Evolutionary conservation across 257 asterid species (phyloP).

Genomic region (Nicotiana sylvestris): DNA sequence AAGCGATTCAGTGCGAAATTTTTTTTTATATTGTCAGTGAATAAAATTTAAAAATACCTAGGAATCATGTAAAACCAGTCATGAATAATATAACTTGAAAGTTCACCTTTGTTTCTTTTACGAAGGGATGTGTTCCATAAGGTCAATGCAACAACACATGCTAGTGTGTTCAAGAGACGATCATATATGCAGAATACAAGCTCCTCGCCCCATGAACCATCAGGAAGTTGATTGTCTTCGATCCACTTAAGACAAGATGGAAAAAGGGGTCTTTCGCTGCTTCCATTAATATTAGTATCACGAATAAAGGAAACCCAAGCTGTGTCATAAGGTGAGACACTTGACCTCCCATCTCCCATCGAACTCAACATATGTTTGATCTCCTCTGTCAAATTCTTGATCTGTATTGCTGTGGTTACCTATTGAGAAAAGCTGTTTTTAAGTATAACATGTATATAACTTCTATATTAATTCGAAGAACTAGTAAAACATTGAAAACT

Average conservation of each 20-base stretch:
- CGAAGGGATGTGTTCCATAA: slow-evolving; percentile 29
- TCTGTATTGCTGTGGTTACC: neutral
- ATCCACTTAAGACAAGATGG: slow-evolving; percentile 41
- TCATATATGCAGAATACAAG: slow-evolving; percentile 18
- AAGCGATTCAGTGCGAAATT: too few species aligned
- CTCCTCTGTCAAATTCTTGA: neutral
- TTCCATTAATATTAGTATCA: slow-evolving; percentile 6
- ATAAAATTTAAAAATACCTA: too few species aligned
- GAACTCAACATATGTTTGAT: slow-evolving; percentile 17
- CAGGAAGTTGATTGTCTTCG: slow-evolving; percentile 30
- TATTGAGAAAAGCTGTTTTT: too few species aligned
- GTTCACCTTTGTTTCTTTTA: slow-evolving; percentile 25
- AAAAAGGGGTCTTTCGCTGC: slow-evolving; percentile 23
- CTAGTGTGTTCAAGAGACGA: slow-evolving; percentile 38
- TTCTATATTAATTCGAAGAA: too few species aligned
- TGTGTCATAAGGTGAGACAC: slow-evolving; percentile 43
- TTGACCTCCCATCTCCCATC: slow-evolving; percentile 39
- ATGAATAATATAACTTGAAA: too few species aligned
- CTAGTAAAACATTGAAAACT: too few species aligned
- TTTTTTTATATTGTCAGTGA: too few species aligned
- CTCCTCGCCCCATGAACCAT: slow-evolving; percentile 50
- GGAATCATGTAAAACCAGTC: too few species aligned
- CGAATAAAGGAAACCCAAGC: slow-evolving; percentile 39
- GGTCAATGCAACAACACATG: slow-evolving; percentile 39
- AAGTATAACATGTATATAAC: too few species aligned